phyloP scores from a whole-genome alignment of 345 rosid species.

The Cochlearia excelsa region DNA sequence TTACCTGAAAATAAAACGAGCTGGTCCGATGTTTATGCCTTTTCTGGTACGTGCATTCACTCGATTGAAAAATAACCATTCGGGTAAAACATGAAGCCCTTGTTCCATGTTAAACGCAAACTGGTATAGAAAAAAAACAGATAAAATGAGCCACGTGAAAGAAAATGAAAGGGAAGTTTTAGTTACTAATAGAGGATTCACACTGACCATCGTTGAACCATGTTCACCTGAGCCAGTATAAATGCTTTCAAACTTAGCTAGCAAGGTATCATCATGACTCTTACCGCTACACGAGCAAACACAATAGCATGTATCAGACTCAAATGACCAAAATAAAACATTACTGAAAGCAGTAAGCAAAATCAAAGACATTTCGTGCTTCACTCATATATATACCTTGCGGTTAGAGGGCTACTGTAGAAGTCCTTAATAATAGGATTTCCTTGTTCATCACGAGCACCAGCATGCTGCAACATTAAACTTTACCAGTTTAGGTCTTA shows the following conservation, averaged over 20 bases:
- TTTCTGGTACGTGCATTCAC: constrained; percentile 81
- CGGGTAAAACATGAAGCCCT: constrained; percentile 81
- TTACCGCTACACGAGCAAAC: constrained; percentile 64
- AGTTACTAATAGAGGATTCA: constrained; percentile 13
- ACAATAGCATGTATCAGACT: constrained; percentile 15
- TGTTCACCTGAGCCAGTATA: constrained; percentile 88
- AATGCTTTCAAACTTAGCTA: constrained; percentile 80
- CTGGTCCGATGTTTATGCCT: constrained; percentile 77
- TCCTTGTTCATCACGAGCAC: constrained; percentile 78
- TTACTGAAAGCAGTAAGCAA: constrained; percentile 17
- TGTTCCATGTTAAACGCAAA: constrained; percentile 85
- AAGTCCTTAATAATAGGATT: constrained; percentile 78
- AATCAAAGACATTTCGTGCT: constrained; percentile 7
- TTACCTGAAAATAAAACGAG: constrained; percentile 69
- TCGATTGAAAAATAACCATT: constrained; percentile 86
- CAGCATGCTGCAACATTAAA: constrained; percentile 58
- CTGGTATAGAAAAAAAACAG: constrained; percentile 42
- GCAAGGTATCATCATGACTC: constrained; percentile 64
- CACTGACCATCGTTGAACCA: constrained; percentile 89
- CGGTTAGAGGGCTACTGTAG: constrained; percentile 85
- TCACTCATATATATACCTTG: constrained; percentile 51
- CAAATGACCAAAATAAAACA: background rate
- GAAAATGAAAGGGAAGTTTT: background rate
- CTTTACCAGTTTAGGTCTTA: background rate
- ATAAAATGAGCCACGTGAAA: constrained; percentile 19